Conservation (phyloP, 176 grass and related monocot species). For the bread wheat (Triticum aestivum) region DNA sequence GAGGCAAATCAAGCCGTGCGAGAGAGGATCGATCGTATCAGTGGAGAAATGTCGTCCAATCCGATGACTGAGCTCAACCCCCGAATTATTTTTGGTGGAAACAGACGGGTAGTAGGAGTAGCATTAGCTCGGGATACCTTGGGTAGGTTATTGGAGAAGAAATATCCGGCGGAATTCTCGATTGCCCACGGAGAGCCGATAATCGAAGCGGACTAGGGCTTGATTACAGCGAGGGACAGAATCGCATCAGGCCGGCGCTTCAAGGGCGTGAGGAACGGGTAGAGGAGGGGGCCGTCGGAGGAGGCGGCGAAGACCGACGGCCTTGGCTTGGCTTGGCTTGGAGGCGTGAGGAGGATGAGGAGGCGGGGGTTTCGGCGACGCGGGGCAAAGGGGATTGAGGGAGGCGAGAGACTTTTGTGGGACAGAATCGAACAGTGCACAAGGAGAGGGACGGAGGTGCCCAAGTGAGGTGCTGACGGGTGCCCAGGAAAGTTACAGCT, state of each 20-base stretch:
- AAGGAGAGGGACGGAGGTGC: background rate
- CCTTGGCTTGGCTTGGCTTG: background rate
- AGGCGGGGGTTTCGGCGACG: background rate
- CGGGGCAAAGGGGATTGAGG: background rate
- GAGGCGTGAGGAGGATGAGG: background rate
- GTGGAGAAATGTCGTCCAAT: background rate
- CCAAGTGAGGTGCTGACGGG: background rate
- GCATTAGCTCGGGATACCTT: conserved; percentile 5
- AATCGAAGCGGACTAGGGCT: background rate
- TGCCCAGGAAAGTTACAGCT: background rate
- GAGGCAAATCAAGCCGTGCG: background rate
- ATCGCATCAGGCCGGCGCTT: background rate
- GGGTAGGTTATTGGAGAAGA: background rate
- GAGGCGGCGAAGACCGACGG: background rate
- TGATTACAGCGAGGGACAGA: background rate
- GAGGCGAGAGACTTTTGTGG: conserved; percentile 12
- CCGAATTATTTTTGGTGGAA: background rate
- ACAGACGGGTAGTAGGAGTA: background rate
- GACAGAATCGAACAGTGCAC: background rate
- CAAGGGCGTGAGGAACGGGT: background rate
- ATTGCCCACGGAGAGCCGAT: background rate
- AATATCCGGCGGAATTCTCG: background rate
- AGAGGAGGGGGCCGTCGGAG: background rate
- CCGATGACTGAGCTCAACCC: background rate
- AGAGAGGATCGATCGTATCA: background rate